A percentile compares a stretch with the other conserved stretches of the same genome.
Conservation (phyloP, 805 yeast genomes). For the Wickerhamiella lipophila region DNA sequence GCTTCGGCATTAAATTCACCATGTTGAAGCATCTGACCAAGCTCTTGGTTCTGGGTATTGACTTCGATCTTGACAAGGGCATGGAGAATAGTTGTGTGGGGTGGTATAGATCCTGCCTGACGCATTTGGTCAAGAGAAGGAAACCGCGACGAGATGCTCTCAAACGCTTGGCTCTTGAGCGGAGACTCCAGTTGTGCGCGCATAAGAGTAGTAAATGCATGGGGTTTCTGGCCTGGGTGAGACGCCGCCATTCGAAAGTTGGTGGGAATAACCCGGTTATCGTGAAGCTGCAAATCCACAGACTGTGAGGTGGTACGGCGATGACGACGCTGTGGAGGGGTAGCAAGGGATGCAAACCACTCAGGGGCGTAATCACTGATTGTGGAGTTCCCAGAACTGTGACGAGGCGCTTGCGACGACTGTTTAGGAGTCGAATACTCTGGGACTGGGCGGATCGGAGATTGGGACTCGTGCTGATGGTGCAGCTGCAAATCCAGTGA, state of each 20-base stretch:
- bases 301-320: conserved; percentile 21
- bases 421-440: conserved; percentile 6
- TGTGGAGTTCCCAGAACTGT: conserved; percentile 9
- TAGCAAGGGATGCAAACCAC: conserved; percentile 13
- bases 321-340: conserved; percentile 14
- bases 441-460: not conserved
- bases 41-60: not conserved
- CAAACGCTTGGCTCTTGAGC: conserved; percentile 21
- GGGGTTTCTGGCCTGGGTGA: conserved; percentile 4
- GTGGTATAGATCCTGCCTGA: conserved; percentile 14
- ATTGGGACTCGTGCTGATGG: not conserved
- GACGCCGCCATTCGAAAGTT: conserved; percentile 17
- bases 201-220: conserved; percentile 26
- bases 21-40: conserved; percentile 1
- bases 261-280: conserved; percentile 23
- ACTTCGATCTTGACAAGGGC: conserved; percentile 24
- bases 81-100: conserved; percentile 24
- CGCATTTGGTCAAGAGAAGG: conserved; percentile 20
- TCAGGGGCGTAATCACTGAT: conserved; percentile 8
- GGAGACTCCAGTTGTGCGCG: conserved; percentile 30
- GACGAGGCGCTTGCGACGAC: conserved; percentile 3
- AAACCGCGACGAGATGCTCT: conserved; percentile 22
- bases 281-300: conserved; percentile 18
- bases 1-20: conserved; percentile 16
- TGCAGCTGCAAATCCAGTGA: not conserved